These are phyloP conservation scores for Saccharum officinarum DNA, from an alignment of 176 grass and related monocot genomes.

Conservation along the genomic window DNA sequence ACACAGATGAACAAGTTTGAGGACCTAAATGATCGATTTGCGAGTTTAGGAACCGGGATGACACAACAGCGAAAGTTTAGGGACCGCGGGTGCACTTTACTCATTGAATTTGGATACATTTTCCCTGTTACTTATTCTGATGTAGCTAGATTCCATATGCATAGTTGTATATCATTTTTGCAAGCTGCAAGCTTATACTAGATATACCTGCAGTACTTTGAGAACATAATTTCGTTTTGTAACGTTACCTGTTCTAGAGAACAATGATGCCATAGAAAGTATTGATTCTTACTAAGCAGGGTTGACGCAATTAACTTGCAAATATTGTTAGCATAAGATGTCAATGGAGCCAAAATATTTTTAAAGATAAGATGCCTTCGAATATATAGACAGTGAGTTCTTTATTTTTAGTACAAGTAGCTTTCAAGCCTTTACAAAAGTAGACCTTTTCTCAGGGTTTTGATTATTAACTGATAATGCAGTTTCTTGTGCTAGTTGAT, in stretches of 20 bases:
- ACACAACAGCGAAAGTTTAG: too few relatives aligned
- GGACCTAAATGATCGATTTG: too few relatives aligned
- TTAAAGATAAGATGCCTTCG: not conserved
- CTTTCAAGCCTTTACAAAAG: constrained; percentile 6
- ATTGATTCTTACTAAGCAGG: constrained; percentile 7
- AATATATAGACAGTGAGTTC: constrained; percentile 5
- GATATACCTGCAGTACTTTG: not conserved
- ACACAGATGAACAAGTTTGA: too few relatives aligned
- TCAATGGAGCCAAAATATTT: not conserved
- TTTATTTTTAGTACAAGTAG: not conserved
- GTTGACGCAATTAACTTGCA: constrained; percentile 2
- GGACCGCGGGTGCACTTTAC: too few relatives aligned
- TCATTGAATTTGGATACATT: not conserved
- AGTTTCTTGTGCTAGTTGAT: not conserved
- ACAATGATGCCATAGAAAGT: not conserved
- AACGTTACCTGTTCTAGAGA: not conserved
- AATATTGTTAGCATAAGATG: not conserved
- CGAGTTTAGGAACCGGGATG: too few relatives aligned
- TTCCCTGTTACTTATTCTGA: not conserved
- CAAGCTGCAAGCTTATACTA: constrained; percentile 5
- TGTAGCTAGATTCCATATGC: not conserved
- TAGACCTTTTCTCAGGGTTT: not conserved
- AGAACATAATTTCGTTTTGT: not conserved
- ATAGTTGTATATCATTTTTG: not conserved
- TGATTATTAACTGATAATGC: constrained; percentile 7